These are phyloP conservation scores for Tarenaya hassleriana DNA, from an alignment of 345 rosid species.

Conservation along the genomic window DNA sequence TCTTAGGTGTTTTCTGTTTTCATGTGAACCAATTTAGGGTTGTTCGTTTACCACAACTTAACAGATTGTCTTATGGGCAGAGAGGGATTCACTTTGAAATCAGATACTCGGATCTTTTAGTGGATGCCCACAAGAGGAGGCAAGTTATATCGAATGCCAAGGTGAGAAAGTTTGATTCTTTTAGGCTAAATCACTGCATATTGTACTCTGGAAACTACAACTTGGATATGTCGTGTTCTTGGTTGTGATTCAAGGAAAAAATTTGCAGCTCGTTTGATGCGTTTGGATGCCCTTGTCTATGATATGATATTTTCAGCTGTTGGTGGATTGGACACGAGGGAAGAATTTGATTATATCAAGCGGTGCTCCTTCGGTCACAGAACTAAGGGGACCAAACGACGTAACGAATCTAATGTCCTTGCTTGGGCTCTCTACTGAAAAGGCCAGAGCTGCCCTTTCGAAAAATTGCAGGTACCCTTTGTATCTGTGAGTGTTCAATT, in stretches of 20 bases:
- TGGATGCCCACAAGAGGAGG: slow-evolving; percentile 56
- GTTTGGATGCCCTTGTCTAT: slow-evolving; percentile 1
- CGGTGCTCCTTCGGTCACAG: slow-evolving; percentile 60
- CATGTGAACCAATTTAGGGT: neutral
- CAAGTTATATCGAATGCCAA: slow-evolving; percentile 73
- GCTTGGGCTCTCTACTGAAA: slow-evolving; percentile 65
- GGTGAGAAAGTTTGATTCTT: slow-evolving; percentile 36
- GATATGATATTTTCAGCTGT: slow-evolving; percentile 37
- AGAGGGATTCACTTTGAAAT: slow-evolving; percentile 82
- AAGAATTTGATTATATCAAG: slow-evolving; percentile 74
- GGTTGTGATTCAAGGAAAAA: no score
- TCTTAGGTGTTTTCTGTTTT: slow-evolving; percentile 1
- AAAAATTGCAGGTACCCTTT: slow-evolving; percentile 67
- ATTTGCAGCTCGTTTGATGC: no score
- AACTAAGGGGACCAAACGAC: slow-evolving; percentile 83
- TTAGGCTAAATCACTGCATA: neutral
- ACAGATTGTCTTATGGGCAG: slow-evolving; percentile 32
- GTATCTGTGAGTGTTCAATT: slow-evolving; percentile 9
- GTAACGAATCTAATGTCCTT: slow-evolving; percentile 65
- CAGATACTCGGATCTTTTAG: slow-evolving; percentile 51
- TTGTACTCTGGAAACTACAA: neutral
- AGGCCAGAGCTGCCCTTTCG: slow-evolving; percentile 69
- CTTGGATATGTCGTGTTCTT: neutral
- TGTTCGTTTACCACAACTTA: slow-evolving; percentile 6
- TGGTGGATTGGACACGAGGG: slow-evolving; percentile 85